Percentiles rank a stretch among this genome's conserved stretches.
These are phyloP conservation scores for Byssochlamys sp. DNA, from an alignment of 2,329 filamentous ascomycete genomes.

Conservation along the genomic window DNA sequence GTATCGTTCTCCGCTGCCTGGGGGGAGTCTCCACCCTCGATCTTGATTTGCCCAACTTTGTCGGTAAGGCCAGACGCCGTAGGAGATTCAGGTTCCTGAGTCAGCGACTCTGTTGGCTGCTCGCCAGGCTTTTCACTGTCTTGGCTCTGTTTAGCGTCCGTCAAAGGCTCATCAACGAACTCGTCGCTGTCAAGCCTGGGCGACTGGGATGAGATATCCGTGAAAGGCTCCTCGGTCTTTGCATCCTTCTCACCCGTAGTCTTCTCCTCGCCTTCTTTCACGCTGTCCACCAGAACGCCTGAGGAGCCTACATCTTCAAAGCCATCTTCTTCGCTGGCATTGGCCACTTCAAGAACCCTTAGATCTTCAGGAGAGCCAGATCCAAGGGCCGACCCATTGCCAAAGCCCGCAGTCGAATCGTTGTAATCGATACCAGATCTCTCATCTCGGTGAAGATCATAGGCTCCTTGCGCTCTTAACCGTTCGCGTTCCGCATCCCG, in stretches of 20 bases:
- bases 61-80: constrained; percentile 47
- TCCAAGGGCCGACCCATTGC: constrained; percentile 33
- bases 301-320: constrained; percentile 76
- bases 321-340: constrained; percentile 76
- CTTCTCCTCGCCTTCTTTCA: constrained; percentile 57
- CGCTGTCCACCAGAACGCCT: constrained; percentile 63
- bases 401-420: constrained; percentile 37
- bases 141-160: constrained; percentile 44
- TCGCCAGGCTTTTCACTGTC: constrained; percentile 11
- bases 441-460: constrained; percentile 41
- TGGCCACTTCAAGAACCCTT: constrained; percentile 66
- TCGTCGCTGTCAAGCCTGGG: constrained; percentile 58
- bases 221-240: constrained; percentile 12
- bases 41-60: constrained; percentile 47
- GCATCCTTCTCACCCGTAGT: constrained; percentile 21
- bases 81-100: constrained; percentile 36
- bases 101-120: constrained; percentile 12
- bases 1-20: constrained; percentile 6
- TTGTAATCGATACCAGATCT: constrained; percentile 49
- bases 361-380: constrained; percentile 53
- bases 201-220: constrained; percentile 11
- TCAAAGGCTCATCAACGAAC: constrained; percentile 69
- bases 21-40: constrained; percentile 42
- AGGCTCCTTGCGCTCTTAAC: constrained; percentile 65
- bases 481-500: constrained; percentile 74